phyloP scores from a whole-genome alignment of 2,329 filamentous ascomycete species.

The Zymoseptoria passerinii region DNA sequence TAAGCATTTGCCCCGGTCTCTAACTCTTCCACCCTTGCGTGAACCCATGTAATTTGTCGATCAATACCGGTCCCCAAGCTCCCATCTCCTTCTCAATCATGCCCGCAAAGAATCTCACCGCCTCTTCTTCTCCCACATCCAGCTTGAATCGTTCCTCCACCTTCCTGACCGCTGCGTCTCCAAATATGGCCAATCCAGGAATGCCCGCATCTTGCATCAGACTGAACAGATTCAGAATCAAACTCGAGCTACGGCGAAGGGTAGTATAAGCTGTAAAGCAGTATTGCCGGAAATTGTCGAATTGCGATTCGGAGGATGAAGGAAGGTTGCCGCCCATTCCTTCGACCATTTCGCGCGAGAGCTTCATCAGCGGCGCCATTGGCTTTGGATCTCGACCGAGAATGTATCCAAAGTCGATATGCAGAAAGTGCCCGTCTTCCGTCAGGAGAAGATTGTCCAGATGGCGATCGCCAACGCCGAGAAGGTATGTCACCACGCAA shows the following conservation, averaged over 20 bases:
- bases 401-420: conserved; percentile 97
- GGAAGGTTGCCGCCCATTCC: conserved; percentile 71
- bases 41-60: conserved; percentile 89
- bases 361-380: conserved; percentile 93
- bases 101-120: conserved; percentile 75
- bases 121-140: conserved; percentile 85
- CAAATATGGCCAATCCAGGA: conserved; percentile 60
- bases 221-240: conserved; percentile 91
- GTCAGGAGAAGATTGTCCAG: conserved; percentile 89
- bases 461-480: conserved; percentile 92
- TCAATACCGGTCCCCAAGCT: conserved; percentile 84
- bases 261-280: conserved; percentile 93
- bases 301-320: conserved; percentile 45
- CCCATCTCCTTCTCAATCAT: conserved; percentile 87
- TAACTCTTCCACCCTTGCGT: conserved; percentile 64
- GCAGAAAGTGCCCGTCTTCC: conserved; percentile 91
- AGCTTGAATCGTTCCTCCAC: conserved; percentile 91
- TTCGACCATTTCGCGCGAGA: conserved; percentile 96
- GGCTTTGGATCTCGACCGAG: conserved; percentile 94
- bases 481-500: conserved; percentile 95
- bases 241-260: conserved; percentile 75
- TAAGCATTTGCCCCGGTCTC: not conserved
- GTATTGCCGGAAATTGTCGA: conserved; percentile 85
- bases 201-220: conserved; percentile 98
- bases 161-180: conserved; percentile 84